phyloP scores from a whole-genome alignment of 176 grass and related monocot species.

The Musa acuminata region DNA sequence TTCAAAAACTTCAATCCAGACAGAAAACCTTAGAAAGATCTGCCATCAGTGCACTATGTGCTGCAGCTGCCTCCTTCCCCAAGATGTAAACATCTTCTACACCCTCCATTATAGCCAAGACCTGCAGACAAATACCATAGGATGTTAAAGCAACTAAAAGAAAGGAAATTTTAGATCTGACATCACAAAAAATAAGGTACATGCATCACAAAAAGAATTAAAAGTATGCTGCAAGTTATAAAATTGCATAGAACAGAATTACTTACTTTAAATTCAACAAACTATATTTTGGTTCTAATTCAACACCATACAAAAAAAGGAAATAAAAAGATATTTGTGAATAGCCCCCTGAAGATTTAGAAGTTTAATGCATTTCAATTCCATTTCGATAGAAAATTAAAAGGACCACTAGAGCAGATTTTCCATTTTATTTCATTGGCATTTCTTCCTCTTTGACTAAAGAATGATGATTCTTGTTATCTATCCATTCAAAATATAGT shows the following conservation, averaged over 20 bases:
- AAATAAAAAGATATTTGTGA: background rate
- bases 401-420: too few relatives aligned
- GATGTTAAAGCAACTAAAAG: constrained; percentile 18
- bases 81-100: constrained; percentile 75
- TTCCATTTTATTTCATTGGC: too few relatives aligned
- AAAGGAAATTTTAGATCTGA: background rate
- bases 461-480: too few relatives aligned
- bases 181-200: background rate
- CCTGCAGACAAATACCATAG: constrained; percentile 39
- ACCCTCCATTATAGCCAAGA: constrained; percentile 86
- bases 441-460: too few relatives aligned
- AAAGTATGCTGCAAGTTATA: background rate
- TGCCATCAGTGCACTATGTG: constrained; percentile 60
- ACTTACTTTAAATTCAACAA: background rate
- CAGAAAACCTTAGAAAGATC: constrained; percentile 80
- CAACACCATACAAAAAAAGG: background rate
- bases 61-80: constrained; percentile 61
- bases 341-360: background rate
- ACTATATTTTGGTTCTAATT: background rate
- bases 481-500: too few relatives aligned
- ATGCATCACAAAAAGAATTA: background rate
- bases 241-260: background rate
- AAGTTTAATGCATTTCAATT: background rate
- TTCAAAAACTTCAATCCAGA: background rate
- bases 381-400: too few relatives aligned